Evolutionary conservation across 2,329 filamentous ascomycete species (phyloP).

Genomic region (Nigrospora sphaerica): DNA sequence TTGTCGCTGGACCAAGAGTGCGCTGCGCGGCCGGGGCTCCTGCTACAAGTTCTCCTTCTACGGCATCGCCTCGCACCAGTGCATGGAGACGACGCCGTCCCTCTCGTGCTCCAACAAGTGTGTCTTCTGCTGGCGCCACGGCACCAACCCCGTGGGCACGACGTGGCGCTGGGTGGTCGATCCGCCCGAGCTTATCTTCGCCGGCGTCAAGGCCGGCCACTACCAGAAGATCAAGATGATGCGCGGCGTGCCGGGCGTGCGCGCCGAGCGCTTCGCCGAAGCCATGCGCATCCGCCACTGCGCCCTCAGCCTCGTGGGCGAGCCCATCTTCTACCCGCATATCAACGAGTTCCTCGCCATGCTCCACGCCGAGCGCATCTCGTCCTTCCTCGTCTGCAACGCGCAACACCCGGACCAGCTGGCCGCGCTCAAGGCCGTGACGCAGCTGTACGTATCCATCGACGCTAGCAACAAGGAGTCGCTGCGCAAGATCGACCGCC

Average conservation of each 20-base stretch:
- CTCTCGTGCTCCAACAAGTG: constrained; percentile 97
- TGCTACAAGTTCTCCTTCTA: constrained; percentile 99
- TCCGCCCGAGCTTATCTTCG: constrained; percentile 80
- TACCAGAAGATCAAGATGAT: constrained; percentile 98
- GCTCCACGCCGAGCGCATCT: constrained; percentile 81
- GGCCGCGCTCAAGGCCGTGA: constrained; percentile 73
- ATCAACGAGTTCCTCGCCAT: constrained; percentile 88
- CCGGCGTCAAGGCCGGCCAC: constrained; percentile 83
- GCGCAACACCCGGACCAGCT: constrained; percentile 93
- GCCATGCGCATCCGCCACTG: constrained; percentile 92
- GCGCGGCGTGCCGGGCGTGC: constrained; percentile 85
- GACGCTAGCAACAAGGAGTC: constrained; percentile 88
- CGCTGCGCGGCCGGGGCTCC: constrained; percentile 82
- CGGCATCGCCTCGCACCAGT: constrained; percentile 91
- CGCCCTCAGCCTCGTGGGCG: constrained; percentile 83
- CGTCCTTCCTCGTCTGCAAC: constrained; percentile 93
- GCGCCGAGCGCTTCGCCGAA: constrained; percentile 86
- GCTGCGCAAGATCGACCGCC: constrained; percentile 81
- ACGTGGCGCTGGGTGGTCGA: constrained; percentile 97
- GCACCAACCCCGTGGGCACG: constrained; percentile 93
- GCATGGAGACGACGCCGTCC: constrained; percentile 96
- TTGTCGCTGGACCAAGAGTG: constrained; percentile 97
- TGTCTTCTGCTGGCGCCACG: constrained; percentile 98
- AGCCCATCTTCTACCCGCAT: constrained; percentile 97
- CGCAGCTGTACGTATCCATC: constrained; percentile 93